phyloP scores from a whole-genome alignment of 768 basidiomycete genomes.

The Piloderma croceum region DNA sequence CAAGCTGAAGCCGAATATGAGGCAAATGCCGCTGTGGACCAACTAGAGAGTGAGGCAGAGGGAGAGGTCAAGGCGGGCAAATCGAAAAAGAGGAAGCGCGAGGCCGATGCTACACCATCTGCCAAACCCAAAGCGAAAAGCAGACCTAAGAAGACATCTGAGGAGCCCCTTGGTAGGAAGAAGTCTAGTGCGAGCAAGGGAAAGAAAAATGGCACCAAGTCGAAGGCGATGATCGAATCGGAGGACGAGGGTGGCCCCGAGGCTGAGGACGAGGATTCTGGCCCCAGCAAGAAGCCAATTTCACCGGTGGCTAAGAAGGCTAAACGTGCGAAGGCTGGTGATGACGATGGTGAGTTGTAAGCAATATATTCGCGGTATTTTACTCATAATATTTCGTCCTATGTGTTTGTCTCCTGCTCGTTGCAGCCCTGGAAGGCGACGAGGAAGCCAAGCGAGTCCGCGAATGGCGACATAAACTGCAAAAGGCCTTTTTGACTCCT shows the following conservation, averaged over 20 bases:
- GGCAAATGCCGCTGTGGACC: slow-evolving; percentile 60
- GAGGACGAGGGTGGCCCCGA: slow-evolving; percentile 58
- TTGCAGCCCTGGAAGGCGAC: slow-evolving; percentile 46
- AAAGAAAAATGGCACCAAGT: slow-evolving; percentile 57
- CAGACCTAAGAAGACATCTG: slow-evolving; percentile 40
- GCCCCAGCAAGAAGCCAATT: slow-evolving; percentile 47
- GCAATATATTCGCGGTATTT: slow-evolving; percentile 17
- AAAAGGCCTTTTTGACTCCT: slow-evolving; percentile 75
- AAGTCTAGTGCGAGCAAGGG: slow-evolving; percentile 25
- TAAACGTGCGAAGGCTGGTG: slow-evolving; percentile 55
- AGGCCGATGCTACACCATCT: slow-evolving; percentile 40
- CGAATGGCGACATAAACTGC: slow-evolving; percentile 89
- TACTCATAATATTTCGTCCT: no score
- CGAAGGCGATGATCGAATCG: slow-evolving; percentile 59
- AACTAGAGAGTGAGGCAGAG: slow-evolving; percentile 54
- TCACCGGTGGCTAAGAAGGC: slow-evolving; percentile 64
- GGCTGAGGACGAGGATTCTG: slow-evolving; percentile 38
- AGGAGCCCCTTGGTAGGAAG: slow-evolving; percentile 34
- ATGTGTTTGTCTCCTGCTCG: slow-evolving; percentile 1
- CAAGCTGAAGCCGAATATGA: slow-evolving; percentile 39
- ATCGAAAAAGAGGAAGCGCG: slow-evolving; percentile 59
- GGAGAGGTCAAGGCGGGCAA: slow-evolving; percentile 41
- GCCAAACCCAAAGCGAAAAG: slow-evolving; percentile 35
- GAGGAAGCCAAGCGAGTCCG: slow-evolving; percentile 70
- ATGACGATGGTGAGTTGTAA: slow-evolving; percentile 56